Conservation (phyloP, 768 basidiomycete genomes). For the Heimioporus sp. region DNA sequence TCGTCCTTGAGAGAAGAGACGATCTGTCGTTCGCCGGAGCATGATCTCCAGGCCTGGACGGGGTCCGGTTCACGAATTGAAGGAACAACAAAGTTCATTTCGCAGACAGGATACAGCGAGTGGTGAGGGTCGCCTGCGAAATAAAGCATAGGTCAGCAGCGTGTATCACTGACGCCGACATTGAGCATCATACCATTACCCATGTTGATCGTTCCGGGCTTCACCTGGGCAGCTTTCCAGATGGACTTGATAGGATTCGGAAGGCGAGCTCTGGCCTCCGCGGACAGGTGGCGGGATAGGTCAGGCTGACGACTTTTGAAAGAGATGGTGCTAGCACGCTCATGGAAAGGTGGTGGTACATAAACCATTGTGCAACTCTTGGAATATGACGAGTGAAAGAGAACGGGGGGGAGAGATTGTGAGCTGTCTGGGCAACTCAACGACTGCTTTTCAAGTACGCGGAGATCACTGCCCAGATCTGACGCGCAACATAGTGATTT, state of each 20-base stretch:
- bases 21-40: constrained; percentile 26
- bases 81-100: constrained; percentile 35
- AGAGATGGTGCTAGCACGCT: constrained; percentile 7
- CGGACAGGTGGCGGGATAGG: constrained; percentile 33
- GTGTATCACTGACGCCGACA: neutral
- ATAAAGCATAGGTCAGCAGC: neutral
- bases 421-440: neutral
- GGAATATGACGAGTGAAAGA: neutral
- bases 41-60: constrained; percentile 29
- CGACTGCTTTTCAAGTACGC: constrained; percentile 13
- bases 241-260: constrained; percentile 38
- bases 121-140: constrained; percentile 33
- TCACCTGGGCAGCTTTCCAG: constrained; percentile 35
- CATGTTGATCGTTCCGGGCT: constrained; percentile 36
- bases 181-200: constrained; percentile 29
- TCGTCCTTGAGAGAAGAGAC: constrained; percentile 30
- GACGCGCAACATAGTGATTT: neutral
- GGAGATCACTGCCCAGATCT: constrained; percentile 1
- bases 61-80: constrained; percentile 28
- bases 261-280: constrained; percentile 32
- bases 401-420: neutral
- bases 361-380: constrained; percentile 22
- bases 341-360: constrained; percentile 13
- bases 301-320: constrained; percentile 29
- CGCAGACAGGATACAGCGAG: constrained; percentile 30